These are phyloP conservation scores for Persicaria tinctoria DNA, from an alignment of 148 eudicot species.

Conservation along the genomic window DNA sequence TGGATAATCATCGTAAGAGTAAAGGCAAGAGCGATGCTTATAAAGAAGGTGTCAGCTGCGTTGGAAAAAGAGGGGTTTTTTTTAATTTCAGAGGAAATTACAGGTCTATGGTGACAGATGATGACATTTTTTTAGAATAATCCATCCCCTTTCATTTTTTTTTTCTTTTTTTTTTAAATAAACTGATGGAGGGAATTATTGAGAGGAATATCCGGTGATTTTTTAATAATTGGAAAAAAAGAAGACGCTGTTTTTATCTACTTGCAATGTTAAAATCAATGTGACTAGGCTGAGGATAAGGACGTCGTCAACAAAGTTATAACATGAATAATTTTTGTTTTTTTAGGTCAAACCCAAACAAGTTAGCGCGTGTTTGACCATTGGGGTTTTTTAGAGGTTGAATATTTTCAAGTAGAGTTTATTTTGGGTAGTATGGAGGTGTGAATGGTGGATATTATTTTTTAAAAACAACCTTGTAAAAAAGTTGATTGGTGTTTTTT, in stretches of 20 bases:
- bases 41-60: not conserved
- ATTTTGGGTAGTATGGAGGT: too few relatives aligned
- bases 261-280: not conserved
- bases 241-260: not conserved
- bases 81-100: conserved; percentile 14
- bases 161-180: not conserved
- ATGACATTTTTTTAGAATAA: conserved; percentile 21
- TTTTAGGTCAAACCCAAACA: too few relatives aligned
- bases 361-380: too few relatives aligned
- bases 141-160: not conserved
- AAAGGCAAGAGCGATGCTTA: not conserved
- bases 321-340: too few relatives aligned
- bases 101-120: conserved; percentile 32
- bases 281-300: not conserved
- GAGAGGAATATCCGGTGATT: conserved; percentile 3
- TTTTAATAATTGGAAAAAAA: not conserved
- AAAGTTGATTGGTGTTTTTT: too few relatives aligned
- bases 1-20: not conserved
- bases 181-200: conserved; percentile 1
- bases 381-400: too few relatives aligned
- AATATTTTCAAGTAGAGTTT: too few relatives aligned
- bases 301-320: too few relatives aligned
- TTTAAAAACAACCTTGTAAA: too few relatives aligned
- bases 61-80: conserved; percentile 3
- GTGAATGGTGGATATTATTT: too few relatives aligned